phyloP scores from a whole-genome alignment of 768 basidiomycete species.

The Tephrocybe sp. region DNA sequence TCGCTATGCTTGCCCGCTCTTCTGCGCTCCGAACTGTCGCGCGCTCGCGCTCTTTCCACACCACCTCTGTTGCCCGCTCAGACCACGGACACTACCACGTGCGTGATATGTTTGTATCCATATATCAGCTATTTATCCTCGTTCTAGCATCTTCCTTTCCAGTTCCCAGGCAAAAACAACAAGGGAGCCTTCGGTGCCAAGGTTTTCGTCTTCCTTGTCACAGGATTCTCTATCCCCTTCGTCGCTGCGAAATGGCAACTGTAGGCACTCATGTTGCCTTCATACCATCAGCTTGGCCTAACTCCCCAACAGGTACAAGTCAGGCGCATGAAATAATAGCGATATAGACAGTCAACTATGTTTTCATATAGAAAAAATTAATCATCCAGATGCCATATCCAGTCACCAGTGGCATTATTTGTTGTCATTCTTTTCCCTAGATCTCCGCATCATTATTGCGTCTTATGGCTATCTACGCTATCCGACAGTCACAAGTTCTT shows the following conservation, averaged over 20 bases:
- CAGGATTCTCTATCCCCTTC: conserved; percentile 70
- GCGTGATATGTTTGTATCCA: conserved; percentile 19
- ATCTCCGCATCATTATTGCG: conserved; percentile 16
- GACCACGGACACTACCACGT: conserved; percentile 60
- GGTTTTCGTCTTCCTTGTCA: conserved; percentile 40
- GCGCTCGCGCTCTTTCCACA: conserved; percentile 36
- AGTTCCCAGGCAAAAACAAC: conserved; percentile 49
- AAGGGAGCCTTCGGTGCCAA: conserved; percentile 50
- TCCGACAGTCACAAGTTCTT: conserved; percentile 66
- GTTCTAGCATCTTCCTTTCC: conserved; percentile 54
- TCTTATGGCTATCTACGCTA: conserved; percentile 34
- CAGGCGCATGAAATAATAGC: conserved; percentile 18
- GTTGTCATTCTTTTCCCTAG: background rate
- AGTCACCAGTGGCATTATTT: background rate
- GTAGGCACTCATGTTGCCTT: conserved; percentile 39
- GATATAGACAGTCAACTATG: background rate
- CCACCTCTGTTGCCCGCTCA: conserved; percentile 40
- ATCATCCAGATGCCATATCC: too few species aligned
- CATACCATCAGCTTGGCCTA: background rate
- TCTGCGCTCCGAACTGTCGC: conserved; percentile 30
- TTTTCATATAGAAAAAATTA: background rate
- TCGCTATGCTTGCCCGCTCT: conserved; percentile 41
- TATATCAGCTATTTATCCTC: conserved; percentile 10
- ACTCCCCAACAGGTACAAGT: conserved; percentile 38
- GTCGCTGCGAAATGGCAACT: conserved; percentile 58